phyloP scores from a whole-genome alignment of 2,329 filamentous ascomycete species.

The Penicillium sp. region DNA sequence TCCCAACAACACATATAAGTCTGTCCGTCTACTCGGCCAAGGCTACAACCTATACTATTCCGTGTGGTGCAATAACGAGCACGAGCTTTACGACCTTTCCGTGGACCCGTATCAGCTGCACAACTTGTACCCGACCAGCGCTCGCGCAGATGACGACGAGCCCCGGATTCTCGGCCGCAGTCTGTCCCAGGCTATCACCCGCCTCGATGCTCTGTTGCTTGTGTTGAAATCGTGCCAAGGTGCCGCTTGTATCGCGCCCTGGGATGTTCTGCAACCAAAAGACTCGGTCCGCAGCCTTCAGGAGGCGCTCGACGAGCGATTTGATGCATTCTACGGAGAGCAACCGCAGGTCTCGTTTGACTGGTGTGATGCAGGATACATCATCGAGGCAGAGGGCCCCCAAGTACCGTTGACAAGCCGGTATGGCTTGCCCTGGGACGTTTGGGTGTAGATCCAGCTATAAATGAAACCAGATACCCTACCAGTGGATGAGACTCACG shows the following conservation, averaged over 20 bases:
- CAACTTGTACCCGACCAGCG: slow-evolving; percentile 29
- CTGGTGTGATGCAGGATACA: slow-evolving; percentile 37
- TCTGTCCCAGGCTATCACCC: slow-evolving; percentile 20
- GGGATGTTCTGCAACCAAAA: slow-evolving; percentile 36
- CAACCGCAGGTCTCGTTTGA: slow-evolving; percentile 36
- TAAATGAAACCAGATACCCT: too few relatives aligned
- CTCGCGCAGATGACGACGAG: not conserved
- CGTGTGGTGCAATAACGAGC: slow-evolving; percentile 43
- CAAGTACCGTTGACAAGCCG: slow-evolving; percentile 23
- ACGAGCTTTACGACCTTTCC: slow-evolving; percentile 41
- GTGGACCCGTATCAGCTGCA: slow-evolving; percentile 40
- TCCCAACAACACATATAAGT: slow-evolving; percentile 43
- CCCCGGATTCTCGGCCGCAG: slow-evolving; percentile 21
- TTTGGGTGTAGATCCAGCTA: slow-evolving; percentile 24
- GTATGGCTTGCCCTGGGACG: slow-evolving; percentile 24
- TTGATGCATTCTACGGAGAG: slow-evolving; percentile 34
- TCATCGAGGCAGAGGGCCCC: slow-evolving; percentile 37
- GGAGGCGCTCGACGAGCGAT: slow-evolving; percentile 32
- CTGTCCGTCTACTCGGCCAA: slow-evolving; percentile 35
- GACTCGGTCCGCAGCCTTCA: slow-evolving; percentile 30
- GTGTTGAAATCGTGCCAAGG: slow-evolving; percentile 43
- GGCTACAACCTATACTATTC: slow-evolving; percentile 42
- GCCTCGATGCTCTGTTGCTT: slow-evolving; percentile 39
- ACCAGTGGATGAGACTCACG: too few relatives aligned
- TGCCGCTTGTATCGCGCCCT: slow-evolving; percentile 36